Evolutionary conservation across 2,329 filamentous ascomycete genomes (phyloP).

Genomic region (Cercospora citrullina): DNA sequence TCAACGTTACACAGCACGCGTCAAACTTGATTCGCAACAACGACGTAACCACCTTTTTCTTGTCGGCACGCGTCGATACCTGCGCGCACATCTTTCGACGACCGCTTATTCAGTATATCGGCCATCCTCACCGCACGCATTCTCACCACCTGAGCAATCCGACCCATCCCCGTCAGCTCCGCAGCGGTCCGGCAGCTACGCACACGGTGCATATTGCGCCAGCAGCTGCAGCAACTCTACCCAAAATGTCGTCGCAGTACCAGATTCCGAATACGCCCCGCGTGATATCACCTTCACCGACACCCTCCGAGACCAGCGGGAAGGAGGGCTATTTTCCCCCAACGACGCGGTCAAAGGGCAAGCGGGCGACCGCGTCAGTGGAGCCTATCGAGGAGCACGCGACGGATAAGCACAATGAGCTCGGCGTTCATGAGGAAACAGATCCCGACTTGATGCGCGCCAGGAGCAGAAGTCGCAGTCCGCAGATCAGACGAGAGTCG

Average conservation of each 20-base stretch:
- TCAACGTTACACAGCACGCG: slow-evolving; percentile 18
- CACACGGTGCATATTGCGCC: slow-evolving; percentile 14
- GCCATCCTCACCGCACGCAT: neutral
- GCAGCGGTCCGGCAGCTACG: slow-evolving; percentile 14
- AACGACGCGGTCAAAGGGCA: slow-evolving; percentile 73
- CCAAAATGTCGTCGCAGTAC: slow-evolving; percentile 45
- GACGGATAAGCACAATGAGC: slow-evolving; percentile 21
- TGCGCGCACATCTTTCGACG: neutral
- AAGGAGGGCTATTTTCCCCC: slow-evolving; percentile 68
- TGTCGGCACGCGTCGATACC: neutral
- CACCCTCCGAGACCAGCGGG: slow-evolving; percentile 60
- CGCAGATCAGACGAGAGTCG: slow-evolving; percentile 47
- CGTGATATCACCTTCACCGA: slow-evolving; percentile 86
- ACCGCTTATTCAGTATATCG: neutral
- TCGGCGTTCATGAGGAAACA: slow-evolving; percentile 39
- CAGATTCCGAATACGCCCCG: slow-evolving; percentile 75
- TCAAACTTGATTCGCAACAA: slow-evolving; percentile 20
- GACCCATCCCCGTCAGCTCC: slow-evolving; percentile 12
- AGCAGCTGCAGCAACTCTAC: slow-evolving; percentile 1
- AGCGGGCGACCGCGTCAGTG: slow-evolving; percentile 57
- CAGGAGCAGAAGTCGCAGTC: slow-evolving; percentile 70
- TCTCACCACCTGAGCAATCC: neutral
- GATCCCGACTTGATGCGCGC: slow-evolving; percentile 58
- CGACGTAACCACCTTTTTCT: neutral
- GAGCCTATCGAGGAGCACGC: slow-evolving; percentile 62